These are phyloP conservation scores for Alternaria panax DNA, from an alignment of 2,329 filamentous ascomycete species.

Conservation along the genomic window DNA sequence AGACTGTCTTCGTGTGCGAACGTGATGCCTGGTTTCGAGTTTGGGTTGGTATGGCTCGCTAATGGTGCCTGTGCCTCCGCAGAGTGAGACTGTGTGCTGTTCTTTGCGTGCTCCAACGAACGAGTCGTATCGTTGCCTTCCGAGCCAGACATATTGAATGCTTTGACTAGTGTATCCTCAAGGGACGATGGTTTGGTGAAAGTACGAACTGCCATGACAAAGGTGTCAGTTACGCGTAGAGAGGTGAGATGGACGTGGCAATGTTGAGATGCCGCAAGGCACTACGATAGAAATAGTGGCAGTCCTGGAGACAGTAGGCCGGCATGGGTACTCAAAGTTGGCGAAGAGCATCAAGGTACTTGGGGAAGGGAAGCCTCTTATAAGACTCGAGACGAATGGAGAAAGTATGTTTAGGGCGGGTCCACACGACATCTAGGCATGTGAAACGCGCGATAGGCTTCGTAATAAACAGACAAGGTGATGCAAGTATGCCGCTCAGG, in stretches of 20 bases:
- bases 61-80: slow-evolving; percentile 58
- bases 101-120: slow-evolving; percentile 62
- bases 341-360: slow-evolving; percentile 21
- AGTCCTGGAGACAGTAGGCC: slow-evolving; percentile 82
- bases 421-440: slow-evolving; percentile 34
- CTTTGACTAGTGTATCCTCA: slow-evolving; percentile 68
- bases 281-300: slow-evolving; percentile 92
- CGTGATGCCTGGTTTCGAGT: slow-evolving; percentile 76
- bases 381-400: slow-evolving; percentile 46
- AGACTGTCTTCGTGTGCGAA: slow-evolving; percentile 89
- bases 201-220: slow-evolving; percentile 70
- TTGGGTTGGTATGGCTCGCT: slow-evolving; percentile 58
- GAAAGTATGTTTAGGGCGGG: slow-evolving; percentile 33
- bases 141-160: slow-evolving; percentile 48
- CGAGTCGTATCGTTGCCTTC: slow-evolving; percentile 49
- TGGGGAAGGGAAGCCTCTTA: slow-evolving; percentile 35
- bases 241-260: slow-evolving; percentile 76
- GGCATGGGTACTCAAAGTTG: slow-evolving; percentile 65
- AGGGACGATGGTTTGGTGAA: slow-evolving; percentile 77
- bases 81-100: slow-evolving; percentile 57
- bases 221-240: slow-evolving; percentile 70
- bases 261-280: slow-evolving; percentile 86
- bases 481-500: slow-evolving; percentile 30
- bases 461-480: slow-evolving; percentile 37
- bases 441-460: slow-evolving; percentile 43